phyloP scores from a whole-genome alignment of 2,329 filamentous ascomycete species.

The Calonectria multiphialidica region DNA sequence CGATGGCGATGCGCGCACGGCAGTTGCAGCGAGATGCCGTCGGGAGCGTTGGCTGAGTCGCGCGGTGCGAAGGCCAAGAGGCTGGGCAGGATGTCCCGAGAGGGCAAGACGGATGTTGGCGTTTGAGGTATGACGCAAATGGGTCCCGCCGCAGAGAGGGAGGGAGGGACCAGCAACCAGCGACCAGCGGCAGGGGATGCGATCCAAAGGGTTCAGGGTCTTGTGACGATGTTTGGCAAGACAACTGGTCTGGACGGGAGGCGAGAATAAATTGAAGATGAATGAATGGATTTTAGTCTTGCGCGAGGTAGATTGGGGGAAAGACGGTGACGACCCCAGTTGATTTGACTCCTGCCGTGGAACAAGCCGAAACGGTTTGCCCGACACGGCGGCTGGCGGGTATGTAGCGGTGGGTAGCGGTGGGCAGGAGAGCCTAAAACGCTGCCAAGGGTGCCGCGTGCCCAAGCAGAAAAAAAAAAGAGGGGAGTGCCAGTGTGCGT shows the following conservation, averaged over 20 bases:
- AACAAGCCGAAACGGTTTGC: slow-evolving; percentile 13
- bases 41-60: neutral
- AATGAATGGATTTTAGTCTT: neutral
- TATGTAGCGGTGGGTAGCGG: slow-evolving; percentile 13
- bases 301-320: slow-evolving; percentile 1
- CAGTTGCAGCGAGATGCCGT: neutral
- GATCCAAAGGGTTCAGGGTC: slow-evolving; percentile 3
- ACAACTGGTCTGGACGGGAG: neutral
- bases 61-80: neutral
- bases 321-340: slow-evolving; percentile 19
- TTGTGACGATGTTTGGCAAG: neutral
- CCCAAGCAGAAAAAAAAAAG: slow-evolving; percentile 5
- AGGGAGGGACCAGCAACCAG: too few relatives aligned
- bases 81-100: neutral
- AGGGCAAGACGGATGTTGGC: slow-evolving; percentile 4
- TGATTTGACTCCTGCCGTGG: slow-evolving; percentile 1
- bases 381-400: slow-evolving; percentile 5
- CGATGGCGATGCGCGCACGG: neutral
- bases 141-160: slow-evolving; percentile 27
- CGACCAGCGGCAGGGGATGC: neutral
- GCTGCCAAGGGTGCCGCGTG: slow-evolving; percentile 11
- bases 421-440: slow-evolving; percentile 11
- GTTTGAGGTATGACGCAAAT: slow-evolving; percentile 42
- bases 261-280: neutral
- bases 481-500: slow-evolving; percentile 1